Conservation (phyloP, 139 green algal species). For the Klebsormidium nitens region DNA sequence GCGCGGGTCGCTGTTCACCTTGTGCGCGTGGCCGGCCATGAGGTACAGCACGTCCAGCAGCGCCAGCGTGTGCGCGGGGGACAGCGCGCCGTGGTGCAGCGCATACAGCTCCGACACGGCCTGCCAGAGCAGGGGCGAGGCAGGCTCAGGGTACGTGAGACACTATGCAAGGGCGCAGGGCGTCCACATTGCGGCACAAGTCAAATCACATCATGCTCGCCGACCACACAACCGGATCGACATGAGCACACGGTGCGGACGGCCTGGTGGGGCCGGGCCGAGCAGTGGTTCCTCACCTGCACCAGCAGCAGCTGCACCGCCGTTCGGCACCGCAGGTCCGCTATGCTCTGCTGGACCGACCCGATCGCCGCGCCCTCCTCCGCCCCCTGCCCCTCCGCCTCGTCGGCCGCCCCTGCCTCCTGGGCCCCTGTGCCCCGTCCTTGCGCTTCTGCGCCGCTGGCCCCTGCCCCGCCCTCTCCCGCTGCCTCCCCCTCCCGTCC, state of each 20-base stretch:
- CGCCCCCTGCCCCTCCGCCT: not conserved
- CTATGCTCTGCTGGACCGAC: slow-evolving; percentile 68
- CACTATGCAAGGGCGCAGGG: no score
- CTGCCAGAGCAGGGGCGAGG: no score
- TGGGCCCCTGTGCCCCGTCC: not conserved
- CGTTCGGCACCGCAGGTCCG: slow-evolving; percentile 60
- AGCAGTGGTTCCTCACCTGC: slow-evolving; percentile 46
- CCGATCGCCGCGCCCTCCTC: slow-evolving; percentile 40
- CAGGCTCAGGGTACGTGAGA: no score
- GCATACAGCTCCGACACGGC: slow-evolving; percentile 58
- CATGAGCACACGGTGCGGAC: no score
- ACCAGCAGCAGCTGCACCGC: slow-evolving; percentile 86
- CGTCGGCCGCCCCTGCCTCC: not conserved
- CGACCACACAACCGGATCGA: no score
- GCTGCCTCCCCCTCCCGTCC: slow-evolving; percentile 10
- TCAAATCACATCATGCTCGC: no score
- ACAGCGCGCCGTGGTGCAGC: slow-evolving; percentile 42
- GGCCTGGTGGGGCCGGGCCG: no score
- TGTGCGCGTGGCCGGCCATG: slow-evolving; percentile 56
- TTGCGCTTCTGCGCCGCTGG: not conserved
- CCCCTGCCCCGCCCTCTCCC: slow-evolving; percentile 5
- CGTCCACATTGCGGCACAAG: no score
- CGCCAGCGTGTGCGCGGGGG: slow-evolving; percentile 27
- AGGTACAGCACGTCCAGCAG: slow-evolving; percentile 63
- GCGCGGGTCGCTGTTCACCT: slow-evolving; percentile 60